Percentiles rank a stretch among this genome's conserved stretches.
Conservation (phyloP, 2,329 filamentous ascomycete species). For the Diplodia corticola region DNA sequence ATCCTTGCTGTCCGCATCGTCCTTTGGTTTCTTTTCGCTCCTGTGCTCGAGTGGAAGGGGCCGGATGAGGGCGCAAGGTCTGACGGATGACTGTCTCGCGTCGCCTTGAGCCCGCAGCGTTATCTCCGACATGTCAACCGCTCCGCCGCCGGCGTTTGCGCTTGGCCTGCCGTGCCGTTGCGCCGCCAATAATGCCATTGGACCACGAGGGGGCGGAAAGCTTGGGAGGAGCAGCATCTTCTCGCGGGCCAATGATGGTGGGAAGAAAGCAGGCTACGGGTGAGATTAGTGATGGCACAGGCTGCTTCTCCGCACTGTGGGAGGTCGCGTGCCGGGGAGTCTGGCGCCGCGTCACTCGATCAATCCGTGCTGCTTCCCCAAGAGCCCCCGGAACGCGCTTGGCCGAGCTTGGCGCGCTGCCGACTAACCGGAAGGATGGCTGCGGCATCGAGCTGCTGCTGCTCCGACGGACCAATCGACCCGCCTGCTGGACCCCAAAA, state of each 20-base stretch:
- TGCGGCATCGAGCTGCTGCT: background rate
- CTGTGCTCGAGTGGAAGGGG: background rate
- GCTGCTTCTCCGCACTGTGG: background rate
- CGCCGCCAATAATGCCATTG: background rate
- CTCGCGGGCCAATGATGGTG: background rate
- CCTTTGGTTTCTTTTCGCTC: background rate
- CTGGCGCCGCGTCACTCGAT: background rate
- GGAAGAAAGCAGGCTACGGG: background rate
- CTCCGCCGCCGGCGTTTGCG: background rate
- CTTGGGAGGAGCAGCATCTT: background rate
- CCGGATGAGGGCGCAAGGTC: no score
- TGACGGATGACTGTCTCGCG: background rate
- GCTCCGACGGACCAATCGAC: background rate
- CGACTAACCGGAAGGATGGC: conserved; percentile 13
- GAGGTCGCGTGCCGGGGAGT: conserved; percentile 5
- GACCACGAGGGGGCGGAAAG: background rate
- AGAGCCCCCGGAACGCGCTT: background rate
- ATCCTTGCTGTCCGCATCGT: background rate
- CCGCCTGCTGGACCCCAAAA: background rate
- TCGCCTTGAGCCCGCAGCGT: background rate
- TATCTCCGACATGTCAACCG: conserved; percentile 1
- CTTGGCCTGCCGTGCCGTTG: background rate
- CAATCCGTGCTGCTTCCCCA: background rate
- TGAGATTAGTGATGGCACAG: background rate
- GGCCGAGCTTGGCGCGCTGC: conserved; percentile 10